Conservation (phyloP, 495 filamentous ascomycete genomes). For the Talaromyces stipitatus region DNA sequence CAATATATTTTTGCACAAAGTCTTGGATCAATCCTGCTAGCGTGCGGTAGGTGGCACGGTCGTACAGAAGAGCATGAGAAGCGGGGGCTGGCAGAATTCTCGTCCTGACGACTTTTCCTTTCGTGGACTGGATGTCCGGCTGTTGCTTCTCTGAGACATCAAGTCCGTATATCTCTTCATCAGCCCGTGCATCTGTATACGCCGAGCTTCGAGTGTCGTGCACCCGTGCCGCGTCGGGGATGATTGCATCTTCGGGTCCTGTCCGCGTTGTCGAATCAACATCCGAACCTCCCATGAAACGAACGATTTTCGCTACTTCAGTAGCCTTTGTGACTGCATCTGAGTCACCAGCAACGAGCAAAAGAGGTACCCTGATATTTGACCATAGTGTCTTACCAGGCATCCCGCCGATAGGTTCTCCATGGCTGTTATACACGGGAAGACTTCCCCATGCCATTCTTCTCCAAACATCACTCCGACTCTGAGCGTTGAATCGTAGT, state of each 20-base stretch:
- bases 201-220: conserved; percentile 16
- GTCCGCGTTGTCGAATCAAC: conserved; percentile 7
- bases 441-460: conserved; percentile 72
- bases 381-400: conserved; percentile 67
- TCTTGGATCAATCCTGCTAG: conserved; percentile 74
- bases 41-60: conserved; percentile 64
- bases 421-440: conserved; percentile 42
- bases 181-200: conserved; percentile 9
- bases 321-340: conserved; percentile 65
- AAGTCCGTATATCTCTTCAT: conserved; percentile 21
- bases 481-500: conserved; percentile 75
- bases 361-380: conserved; percentile 62
- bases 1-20: conserved; percentile 68
- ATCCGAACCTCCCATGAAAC: conserved; percentile 40
- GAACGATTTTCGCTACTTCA: conserved; percentile 63
- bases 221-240: conserved; percentile 38
- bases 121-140: conserved; percentile 8
- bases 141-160: conserved; percentile 15
- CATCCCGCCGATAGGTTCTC: conserved; percentile 50
- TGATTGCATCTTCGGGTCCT: conserved; percentile 33
- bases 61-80: conserved; percentile 78
- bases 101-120: conserved; percentile 52
- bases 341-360: conserved; percentile 68
- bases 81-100: conserved; percentile 70
- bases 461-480: conserved; percentile 70